phyloP scores from a whole-genome alignment of 805 yeast genomes.

The Scheffersomyces stipitis region DNA sequence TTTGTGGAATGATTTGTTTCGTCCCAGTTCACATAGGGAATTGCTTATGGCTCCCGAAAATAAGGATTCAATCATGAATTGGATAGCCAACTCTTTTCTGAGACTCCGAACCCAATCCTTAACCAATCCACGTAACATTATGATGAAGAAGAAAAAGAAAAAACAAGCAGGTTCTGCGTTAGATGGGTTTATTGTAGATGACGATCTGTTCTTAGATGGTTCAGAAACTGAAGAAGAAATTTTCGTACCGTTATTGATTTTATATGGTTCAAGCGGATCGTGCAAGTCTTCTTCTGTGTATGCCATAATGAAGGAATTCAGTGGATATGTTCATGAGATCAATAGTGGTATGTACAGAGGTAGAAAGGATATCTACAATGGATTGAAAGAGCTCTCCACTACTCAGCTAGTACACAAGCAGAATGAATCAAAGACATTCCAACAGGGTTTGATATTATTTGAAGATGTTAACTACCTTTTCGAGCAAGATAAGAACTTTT shows the following conservation, averaged over 20 bases:
- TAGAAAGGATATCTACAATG: constrained; percentile 64
- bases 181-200: constrained; percentile 42
- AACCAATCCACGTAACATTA: constrained; percentile 31
- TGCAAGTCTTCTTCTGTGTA: constrained; percentile 79
- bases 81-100: constrained; percentile 43
- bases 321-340: constrained; percentile 78
- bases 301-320: constrained; percentile 59
- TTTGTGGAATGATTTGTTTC: constrained; percentile 48
- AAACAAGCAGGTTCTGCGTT: constrained; percentile 10
- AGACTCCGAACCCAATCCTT: constrained; percentile 28
- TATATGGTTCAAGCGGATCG: constrained; percentile 69
- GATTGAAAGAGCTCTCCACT: constrained; percentile 76
- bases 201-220: constrained; percentile 12
- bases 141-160: constrained; percentile 23
- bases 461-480: constrained; percentile 86
- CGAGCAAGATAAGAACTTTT: constrained; percentile 76
- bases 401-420: constrained; percentile 69
- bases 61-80: constrained; percentile 25
- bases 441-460: constrained; percentile 68
- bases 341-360: constrained; percentile 74
- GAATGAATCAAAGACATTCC: constrained; percentile 30
- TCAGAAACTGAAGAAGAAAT: constrained; percentile 33
- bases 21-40: constrained; percentile 34
- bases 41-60: constrained; percentile 31
- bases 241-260: constrained; percentile 62